Conservation (phyloP, 768 basidiomycete species). For the Russula griseocarnosa region DNA sequence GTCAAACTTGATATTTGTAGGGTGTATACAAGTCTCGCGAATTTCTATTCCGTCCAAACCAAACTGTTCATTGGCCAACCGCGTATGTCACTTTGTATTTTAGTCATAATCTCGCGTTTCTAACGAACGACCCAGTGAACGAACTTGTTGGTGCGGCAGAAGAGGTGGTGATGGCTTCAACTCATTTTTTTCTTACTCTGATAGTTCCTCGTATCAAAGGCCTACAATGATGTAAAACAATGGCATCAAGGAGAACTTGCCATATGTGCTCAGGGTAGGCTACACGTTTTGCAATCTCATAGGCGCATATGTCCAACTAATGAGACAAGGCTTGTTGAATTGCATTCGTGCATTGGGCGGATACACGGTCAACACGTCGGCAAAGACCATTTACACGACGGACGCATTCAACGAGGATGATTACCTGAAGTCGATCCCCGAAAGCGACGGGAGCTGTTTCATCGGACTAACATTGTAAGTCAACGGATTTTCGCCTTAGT, state of each 20-base stretch:
- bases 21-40: conserved; percentile 58
- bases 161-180: conserved; percentile 43
- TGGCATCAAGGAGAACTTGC: conserved; percentile 54
- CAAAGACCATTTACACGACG: conserved; percentile 56
- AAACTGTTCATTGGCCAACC: conserved; percentile 60
- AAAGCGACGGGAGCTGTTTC: conserved; percentile 46
- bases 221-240: conserved; percentile 50
- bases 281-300: conserved; percentile 5
- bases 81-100: conserved; percentile 39
- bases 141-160: conserved; percentile 56
- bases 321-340: conserved; percentile 48
- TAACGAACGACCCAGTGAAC: conserved; percentile 42
- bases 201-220: conserved; percentile 37
- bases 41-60: conserved; percentile 50
- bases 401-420: conserved; percentile 54
- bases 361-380: conserved; percentile 47
- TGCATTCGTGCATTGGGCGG: conserved; percentile 63
- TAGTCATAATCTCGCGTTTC: neutral
- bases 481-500: neutral
- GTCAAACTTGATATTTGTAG: conserved; percentile 35
- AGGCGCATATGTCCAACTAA: neutral
- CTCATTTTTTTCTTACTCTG: neutral
- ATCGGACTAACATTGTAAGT: conserved; percentile 58
- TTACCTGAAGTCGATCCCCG: conserved; percentile 45
- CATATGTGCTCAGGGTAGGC: conserved; percentile 51